phyloP scores from a whole-genome alignment of 495 filamentous ascomycete species.

The Podospora fimiseda region DNA sequence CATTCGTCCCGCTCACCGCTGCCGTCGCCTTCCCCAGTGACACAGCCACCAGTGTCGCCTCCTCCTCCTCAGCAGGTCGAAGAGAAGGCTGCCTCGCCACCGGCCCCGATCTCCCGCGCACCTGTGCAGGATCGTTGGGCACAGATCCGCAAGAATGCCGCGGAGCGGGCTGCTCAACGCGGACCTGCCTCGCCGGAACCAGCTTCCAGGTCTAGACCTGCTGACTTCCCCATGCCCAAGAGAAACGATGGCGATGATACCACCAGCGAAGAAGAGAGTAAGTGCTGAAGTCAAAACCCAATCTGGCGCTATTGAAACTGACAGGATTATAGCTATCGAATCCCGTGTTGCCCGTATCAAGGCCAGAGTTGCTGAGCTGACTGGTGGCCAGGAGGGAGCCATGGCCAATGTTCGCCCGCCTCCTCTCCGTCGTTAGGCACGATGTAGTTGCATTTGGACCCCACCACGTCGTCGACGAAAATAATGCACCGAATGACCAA shows the following conservation, averaged over 20 bases:
- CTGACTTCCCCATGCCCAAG: conserved; percentile 37
- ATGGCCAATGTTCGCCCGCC: conserved; percentile 9
- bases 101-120: conserved; percentile 8
- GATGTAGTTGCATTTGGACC: conserved; percentile 5
- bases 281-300: conserved; percentile 32
- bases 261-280: conserved; percentile 93
- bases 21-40: conserved; percentile 14
- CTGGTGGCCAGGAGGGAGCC: conserved; percentile 50
- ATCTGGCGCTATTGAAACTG: conserved; percentile 16
- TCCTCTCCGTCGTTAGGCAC: conserved; percentile 23
- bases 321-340: conserved; percentile 68
- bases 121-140: conserved; percentile 68
- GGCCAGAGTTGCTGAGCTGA: conserved; percentile 90
- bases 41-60: conserved; percentile 14
- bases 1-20: conserved; percentile 21
- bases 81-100: conserved; percentile 19
- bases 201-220: conserved; percentile 21
- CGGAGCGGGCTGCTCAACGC: conserved; percentile 59
- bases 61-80: too few species aligned
- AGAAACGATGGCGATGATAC: conserved; percentile 66
- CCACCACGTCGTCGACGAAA: neutral
- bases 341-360: conserved; percentile 96
- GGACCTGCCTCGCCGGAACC: conserved; percentile 53
- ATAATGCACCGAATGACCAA: neutral
- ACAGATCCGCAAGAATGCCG: conserved; percentile 90